Conservation (phyloP, 2,329 filamentous ascomycete genomes). For the Penicillium sp. region DNA sequence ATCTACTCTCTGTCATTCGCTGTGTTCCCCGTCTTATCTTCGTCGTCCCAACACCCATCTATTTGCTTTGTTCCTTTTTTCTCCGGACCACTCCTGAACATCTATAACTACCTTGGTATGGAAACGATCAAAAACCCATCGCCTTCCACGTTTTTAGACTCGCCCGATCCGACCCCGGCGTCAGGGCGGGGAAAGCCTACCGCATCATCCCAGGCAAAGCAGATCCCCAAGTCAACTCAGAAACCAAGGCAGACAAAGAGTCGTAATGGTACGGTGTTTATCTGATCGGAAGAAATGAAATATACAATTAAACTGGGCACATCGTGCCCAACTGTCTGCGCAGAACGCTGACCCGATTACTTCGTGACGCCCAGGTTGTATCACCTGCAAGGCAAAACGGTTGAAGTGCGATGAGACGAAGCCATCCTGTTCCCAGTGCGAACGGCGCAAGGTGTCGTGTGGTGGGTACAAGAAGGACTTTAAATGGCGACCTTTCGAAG, state of each 20-base stretch:
- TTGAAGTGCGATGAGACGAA: slow-evolving; percentile 74
- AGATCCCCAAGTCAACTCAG: slow-evolving; percentile 25
- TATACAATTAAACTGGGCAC: not conserved
- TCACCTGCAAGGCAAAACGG: slow-evolving; percentile 71
- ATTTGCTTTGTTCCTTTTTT: not conserved
- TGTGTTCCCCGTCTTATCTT: slow-evolving; percentile 14
- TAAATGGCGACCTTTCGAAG: slow-evolving; percentile 72
- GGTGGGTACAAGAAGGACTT: slow-evolving; percentile 75
- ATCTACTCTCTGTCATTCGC: slow-evolving; percentile 16
- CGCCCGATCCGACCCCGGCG: slow-evolving; percentile 26
- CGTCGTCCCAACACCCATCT: not conserved
- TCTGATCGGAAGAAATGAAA: slow-evolving; percentile 9
- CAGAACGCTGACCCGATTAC: slow-evolving; percentile 27
- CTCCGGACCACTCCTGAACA: not conserved
- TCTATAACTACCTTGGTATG: slow-evolving; percentile 39
- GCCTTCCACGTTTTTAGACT: slow-evolving; percentile 54
- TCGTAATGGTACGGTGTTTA: slow-evolving; percentile 64
- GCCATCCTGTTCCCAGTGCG: slow-evolving; percentile 66
- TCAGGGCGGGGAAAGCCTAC: slow-evolving; percentile 29
- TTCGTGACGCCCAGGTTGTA: slow-evolving; percentile 57
- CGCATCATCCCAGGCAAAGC: slow-evolving; percentile 25
- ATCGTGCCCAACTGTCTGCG: slow-evolving; percentile 2
- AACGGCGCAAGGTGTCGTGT: slow-evolving; percentile 64
- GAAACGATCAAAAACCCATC: slow-evolving; percentile 63
- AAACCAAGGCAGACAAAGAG: slow-evolving; percentile 75